Conservation (phyloP, 1,284 basidiomycete species). For the Apiotrichum sp. region DNA sequence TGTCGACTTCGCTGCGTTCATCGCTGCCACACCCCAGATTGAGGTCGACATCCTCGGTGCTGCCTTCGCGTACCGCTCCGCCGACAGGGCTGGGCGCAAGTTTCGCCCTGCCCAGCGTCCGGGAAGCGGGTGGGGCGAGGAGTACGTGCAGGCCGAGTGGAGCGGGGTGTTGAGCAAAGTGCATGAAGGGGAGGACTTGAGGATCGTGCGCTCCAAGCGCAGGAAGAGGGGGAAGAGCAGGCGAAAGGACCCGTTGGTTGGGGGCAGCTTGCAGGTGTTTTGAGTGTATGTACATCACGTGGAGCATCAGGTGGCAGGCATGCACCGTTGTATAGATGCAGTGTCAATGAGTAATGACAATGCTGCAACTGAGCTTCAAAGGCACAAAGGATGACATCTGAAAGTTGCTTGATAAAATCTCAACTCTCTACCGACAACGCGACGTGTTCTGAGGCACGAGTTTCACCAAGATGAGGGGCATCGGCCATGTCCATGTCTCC, state of each 20-base stretch:
- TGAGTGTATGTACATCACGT: conserved; percentile 1
- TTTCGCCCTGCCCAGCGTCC: conserved; percentile 42
- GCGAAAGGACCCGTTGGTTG: conserved; percentile 39
- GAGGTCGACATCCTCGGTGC: conserved; percentile 46
- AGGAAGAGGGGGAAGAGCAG: conserved; percentile 32
- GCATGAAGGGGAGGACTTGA: background rate
- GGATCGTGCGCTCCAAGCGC: background rate
- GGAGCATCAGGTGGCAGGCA: too few species aligned
- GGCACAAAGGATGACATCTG: too few species aligned
- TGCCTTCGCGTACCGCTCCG: conserved; percentile 45
- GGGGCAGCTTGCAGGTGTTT: conserved; percentile 24
- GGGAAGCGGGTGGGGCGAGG: conserved; percentile 42
- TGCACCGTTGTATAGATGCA: too few species aligned
- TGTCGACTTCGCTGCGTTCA: conserved; percentile 13
- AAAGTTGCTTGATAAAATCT: too few species aligned
- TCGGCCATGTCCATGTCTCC: too few species aligned
- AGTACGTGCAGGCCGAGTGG: conserved; percentile 39
- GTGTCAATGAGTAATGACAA: too few species aligned
- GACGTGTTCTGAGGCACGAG: too few species aligned
- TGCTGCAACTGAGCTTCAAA: too few species aligned
- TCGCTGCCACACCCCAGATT: conserved; percentile 30
- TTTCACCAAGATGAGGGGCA: too few species aligned
- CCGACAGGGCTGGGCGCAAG: conserved; percentile 48
- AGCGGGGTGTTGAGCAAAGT: background rate
- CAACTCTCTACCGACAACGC: too few species aligned